Conservation (phyloP, 768 basidiomycete species). For the Trametes cinnabarina region DNA sequence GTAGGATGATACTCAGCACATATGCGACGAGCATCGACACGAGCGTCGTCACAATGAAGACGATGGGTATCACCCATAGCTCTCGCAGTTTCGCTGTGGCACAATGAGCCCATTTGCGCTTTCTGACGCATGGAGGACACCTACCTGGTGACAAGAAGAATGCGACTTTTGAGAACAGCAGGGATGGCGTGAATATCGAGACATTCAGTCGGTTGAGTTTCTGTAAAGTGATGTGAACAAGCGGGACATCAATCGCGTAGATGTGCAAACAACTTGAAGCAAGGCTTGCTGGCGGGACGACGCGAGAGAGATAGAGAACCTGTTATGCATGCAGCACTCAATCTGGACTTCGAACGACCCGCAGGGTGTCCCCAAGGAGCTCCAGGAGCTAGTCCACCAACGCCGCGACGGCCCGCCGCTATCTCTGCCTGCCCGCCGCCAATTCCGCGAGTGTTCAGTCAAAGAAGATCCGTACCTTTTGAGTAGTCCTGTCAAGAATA, state of each 20-base stretch:
- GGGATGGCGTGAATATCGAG: constrained; percentile 83
- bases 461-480: constrained; percentile 56
- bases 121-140: neutral
- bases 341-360: no score
- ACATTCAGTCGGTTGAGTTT: constrained; percentile 82
- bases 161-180: constrained; percentile 93
- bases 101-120: neutral
- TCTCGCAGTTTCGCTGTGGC: constrained; percentile 67
- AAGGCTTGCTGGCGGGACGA: no score
- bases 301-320: no score
- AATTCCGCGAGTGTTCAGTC: neutral
- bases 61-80: constrained; percentile 82
- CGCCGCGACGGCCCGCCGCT: no score
- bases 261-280: neutral
- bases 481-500: constrained; percentile 85
- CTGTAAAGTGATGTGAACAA: constrained; percentile 33
- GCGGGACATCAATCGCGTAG: neutral
- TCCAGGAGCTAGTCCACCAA: no score
- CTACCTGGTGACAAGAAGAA: constrained; percentile 72
- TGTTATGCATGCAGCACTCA: no score
- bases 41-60: constrained; percentile 75
- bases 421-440: neutral
- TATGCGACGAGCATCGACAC: constrained; percentile 72
- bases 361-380: no score
- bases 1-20: constrained; percentile 56